Evolutionary conservation across 2,329 filamentous ascomycete genomes (phyloP).

Genomic region (Fusarium ambrosium): DNA sequence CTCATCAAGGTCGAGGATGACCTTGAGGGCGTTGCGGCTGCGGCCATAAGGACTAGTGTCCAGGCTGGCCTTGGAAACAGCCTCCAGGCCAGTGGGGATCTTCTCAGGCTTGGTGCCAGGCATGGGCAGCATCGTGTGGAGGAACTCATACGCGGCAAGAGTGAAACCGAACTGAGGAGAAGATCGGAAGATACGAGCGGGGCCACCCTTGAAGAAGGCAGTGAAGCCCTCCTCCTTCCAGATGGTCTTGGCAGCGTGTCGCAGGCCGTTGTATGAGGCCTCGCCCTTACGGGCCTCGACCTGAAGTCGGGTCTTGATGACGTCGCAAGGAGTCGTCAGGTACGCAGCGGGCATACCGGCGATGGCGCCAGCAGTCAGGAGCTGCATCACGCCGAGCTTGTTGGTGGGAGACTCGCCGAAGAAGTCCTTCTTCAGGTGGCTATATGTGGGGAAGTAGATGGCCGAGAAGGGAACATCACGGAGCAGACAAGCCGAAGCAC

Average conservation of each 20-base stretch:
- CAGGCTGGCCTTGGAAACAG: slow-evolving; percentile 54
- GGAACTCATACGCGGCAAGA: slow-evolving; percentile 91
- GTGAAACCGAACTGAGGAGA: slow-evolving; percentile 99
- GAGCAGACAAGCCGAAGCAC: slow-evolving; percentile 91
- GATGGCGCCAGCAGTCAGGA: slow-evolving; percentile 94
- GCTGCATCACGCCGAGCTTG: slow-evolving; percentile 90
- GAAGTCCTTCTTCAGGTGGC: slow-evolving; percentile 91
- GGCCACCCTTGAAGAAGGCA: slow-evolving; percentile 98
- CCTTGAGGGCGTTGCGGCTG: slow-evolving; percentile 93
- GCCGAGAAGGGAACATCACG: slow-evolving; percentile 98
- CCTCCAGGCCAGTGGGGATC: slow-evolving; percentile 70
- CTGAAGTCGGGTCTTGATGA: slow-evolving; percentile 98
- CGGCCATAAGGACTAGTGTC: slow-evolving; percentile 66
- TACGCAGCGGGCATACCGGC: slow-evolving; percentile 93
- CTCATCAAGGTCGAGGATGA: slow-evolving; percentile 93
- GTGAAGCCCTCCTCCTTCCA: slow-evolving; percentile 92
- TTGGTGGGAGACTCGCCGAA: slow-evolving; percentile 92
- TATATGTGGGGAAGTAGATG: slow-evolving; percentile 99
- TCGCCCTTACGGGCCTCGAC: slow-evolving; percentile 98
- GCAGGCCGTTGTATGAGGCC: slow-evolving; percentile 85
- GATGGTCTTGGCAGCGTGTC: slow-evolving; percentile 87
- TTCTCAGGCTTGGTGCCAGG: slow-evolving; percentile 73
- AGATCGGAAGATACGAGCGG: slow-evolving; percentile 92
- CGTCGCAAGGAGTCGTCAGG: slow-evolving; percentile 96
- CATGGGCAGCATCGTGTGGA: slow-evolving; percentile 82